phyloP scores from a whole-genome alignment of 208 protist genomes.

The Trypanosoma boissoni region DNA sequence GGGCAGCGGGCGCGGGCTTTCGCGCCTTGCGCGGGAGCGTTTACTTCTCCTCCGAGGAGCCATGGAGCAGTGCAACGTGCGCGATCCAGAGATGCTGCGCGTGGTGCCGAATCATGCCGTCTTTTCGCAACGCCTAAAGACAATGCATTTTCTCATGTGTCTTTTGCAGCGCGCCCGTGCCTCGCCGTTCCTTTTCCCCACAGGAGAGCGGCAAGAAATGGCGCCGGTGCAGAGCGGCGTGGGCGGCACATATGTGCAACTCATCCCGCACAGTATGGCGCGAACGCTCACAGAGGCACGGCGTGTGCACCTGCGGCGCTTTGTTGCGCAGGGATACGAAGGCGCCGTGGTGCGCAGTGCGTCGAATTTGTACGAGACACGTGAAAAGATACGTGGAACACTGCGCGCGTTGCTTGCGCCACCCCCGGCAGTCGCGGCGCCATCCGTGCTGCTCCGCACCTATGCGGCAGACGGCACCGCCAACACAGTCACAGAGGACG shows the following conservation, averaged over 20 bases:
- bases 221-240: conserved; percentile 13
- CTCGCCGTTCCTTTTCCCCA: conserved; percentile 48
- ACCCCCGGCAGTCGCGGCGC: conserved; percentile 7
- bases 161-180: conserved; percentile 39
- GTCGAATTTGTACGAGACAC: conserved; percentile 74
- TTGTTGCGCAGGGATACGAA: conserved; percentile 59
- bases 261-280: conserved; percentile 57
- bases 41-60: conserved; percentile 23
- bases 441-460: conserved; percentile 6
- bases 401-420: conserved; percentile 42
- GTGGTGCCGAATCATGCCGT: conserved; percentile 73
- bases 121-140: conserved; percentile 79
- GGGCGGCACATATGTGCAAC: conserved; percentile 55
- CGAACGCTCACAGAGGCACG: conserved; percentile 54
- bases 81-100: conserved; percentile 61
- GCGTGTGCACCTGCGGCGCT: conserved; percentile 43
- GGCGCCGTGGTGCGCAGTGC: conserved; percentile 77
- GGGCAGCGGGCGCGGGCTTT: conserved; percentile 13
- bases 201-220: not conserved
- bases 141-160: conserved; percentile 62
- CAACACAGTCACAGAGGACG: not conserved
- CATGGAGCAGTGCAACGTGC: conserved; percentile 25
- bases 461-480: conserved; percentile 2
- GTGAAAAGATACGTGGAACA: conserved; percentile 60
- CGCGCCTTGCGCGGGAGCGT: conserved; percentile 25